These are phyloP conservation scores for Poterioochromonas sp. DNA, from an alignment of 352 stramenopile genomes.

Conservation along the genomic window DNA sequence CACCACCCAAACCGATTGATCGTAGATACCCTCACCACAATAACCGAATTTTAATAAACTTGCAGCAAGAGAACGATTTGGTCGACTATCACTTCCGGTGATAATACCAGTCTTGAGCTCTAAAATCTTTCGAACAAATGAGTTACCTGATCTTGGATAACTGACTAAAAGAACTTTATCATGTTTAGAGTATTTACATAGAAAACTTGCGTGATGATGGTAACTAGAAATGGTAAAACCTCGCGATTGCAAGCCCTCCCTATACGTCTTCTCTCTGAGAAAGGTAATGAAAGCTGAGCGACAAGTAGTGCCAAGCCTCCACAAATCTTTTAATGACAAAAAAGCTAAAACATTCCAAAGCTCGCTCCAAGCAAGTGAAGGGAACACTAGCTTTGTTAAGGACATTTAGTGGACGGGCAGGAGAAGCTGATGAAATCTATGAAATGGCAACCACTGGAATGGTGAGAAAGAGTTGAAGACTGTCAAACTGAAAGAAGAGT, in stretches of 20 bases:
- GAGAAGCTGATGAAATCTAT: no score
- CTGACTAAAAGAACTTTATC: constrained; percentile 66
- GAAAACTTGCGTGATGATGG: neutral
- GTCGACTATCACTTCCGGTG: constrained; percentile 90
- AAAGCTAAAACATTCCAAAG: constrained; percentile 2
- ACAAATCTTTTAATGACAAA: constrained; percentile 9
- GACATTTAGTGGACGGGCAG: no score
- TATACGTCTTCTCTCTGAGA: neutral
- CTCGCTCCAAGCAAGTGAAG: neutral
- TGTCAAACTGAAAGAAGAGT: no score
- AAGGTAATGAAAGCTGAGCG: neutral
- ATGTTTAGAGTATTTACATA: neutral
- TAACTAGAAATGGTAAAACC: neutral
- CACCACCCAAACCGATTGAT: constrained; percentile 86
- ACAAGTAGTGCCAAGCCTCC: neutral
- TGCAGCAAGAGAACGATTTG: constrained; percentile 78
- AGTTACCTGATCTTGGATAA: constrained; percentile 94
- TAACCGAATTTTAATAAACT: constrained; percentile 74
- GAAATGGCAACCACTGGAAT: no score
- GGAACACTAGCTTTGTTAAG: constrained; percentile 2
- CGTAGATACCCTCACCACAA: constrained; percentile 77
- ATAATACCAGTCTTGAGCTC: constrained; percentile 82
- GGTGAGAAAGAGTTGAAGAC: no score
- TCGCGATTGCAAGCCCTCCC: neutral
- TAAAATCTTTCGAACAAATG: constrained; percentile 84